phyloP scores from a whole-genome alignment of 2,329 filamentous ascomycete genomes.

The Pseudogymnoascus sp. region DNA sequence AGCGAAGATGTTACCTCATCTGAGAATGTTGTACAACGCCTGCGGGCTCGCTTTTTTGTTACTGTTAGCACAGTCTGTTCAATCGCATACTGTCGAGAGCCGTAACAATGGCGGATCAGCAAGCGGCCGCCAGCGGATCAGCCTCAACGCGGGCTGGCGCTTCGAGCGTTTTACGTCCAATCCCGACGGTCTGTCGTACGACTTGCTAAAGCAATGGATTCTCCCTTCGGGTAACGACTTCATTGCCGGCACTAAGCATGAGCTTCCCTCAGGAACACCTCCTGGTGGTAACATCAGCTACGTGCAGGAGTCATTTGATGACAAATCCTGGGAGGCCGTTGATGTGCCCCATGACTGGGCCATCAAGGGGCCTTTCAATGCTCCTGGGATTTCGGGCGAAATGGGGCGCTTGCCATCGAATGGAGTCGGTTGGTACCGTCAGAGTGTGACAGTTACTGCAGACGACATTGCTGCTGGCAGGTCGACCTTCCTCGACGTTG shows the following conservation, averaged over 20 bases:
- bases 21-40: neutral
- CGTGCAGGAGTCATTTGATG: slow-evolving; percentile 30
- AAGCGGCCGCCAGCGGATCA: neutral
- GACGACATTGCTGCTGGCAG: slow-evolving; percentile 28
- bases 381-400: slow-evolving; percentile 29
- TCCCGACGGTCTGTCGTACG: slow-evolving; percentile 31
- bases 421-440: slow-evolving; percentile 47
- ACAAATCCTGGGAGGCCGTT: slow-evolving; percentile 34
- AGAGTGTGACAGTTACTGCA: slow-evolving; percentile 27
- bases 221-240: slow-evolving; percentile 35
- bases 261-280: slow-evolving; percentile 25
- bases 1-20: slow-evolving; percentile 1
- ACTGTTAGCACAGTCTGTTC: neutral
- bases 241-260: slow-evolving; percentile 28
- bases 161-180: slow-evolving; percentile 31
- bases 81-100: neutral
- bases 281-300: slow-evolving; percentile 27
- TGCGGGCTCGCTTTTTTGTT: neutral
- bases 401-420: slow-evolving; percentile 40
- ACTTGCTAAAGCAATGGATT: slow-evolving; percentile 34
- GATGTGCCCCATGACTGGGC: slow-evolving; percentile 42
- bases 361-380: slow-evolving; percentile 37
- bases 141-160: slow-evolving; percentile 29
- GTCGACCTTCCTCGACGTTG: slow-evolving; percentile 34
- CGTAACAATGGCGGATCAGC: neutral